phyloP scores from a whole-genome alignment of 495 filamentous ascomycete species.

The Aspergillus avenaceus region DNA sequence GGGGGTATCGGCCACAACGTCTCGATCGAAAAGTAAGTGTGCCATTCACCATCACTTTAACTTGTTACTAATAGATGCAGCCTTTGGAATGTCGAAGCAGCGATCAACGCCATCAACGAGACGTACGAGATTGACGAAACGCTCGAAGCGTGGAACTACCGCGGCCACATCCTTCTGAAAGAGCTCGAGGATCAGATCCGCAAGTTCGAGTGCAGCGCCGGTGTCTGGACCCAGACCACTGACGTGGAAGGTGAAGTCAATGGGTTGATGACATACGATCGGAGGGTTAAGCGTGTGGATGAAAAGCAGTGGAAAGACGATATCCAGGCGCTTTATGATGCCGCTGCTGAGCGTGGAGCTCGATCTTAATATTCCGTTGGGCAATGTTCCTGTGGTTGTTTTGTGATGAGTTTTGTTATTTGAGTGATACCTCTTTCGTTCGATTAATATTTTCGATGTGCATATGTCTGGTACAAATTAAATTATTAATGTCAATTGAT shows the following conservation, averaged over 20 bases:
- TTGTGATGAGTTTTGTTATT: background rate
- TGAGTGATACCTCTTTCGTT: too few species aligned
- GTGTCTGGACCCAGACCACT: conserved; percentile 63
- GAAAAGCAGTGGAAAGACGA: conserved; percentile 55
- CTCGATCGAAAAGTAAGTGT: conserved; percentile 44
- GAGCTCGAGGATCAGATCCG: conserved; percentile 56
- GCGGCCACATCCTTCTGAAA: conserved; percentile 46
- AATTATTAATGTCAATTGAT: too few species aligned
- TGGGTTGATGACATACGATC: conserved; percentile 64
- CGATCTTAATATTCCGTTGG: background rate
- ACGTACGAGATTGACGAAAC: conserved; percentile 61
- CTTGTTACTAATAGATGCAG: conserved; percentile 8
- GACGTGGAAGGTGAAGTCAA: conserved; percentile 76
- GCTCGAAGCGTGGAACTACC: conserved; percentile 62
- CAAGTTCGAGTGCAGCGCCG: conserved; percentile 54
- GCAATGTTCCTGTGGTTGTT: background rate
- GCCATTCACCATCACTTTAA: background rate
- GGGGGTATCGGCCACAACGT: conserved; percentile 62
- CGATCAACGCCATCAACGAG: conserved; percentile 54
- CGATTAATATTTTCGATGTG: too few species aligned
- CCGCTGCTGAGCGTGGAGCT: conserved; percentile 27
- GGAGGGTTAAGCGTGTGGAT: conserved; percentile 49
- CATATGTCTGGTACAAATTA: too few species aligned
- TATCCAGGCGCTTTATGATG: conserved; percentile 54
- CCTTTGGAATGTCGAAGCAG: conserved; percentile 54